phyloP scores from a whole-genome alignment of 495 filamentous ascomycete genomes.

The Astrothelium subdiscretum region DNA sequence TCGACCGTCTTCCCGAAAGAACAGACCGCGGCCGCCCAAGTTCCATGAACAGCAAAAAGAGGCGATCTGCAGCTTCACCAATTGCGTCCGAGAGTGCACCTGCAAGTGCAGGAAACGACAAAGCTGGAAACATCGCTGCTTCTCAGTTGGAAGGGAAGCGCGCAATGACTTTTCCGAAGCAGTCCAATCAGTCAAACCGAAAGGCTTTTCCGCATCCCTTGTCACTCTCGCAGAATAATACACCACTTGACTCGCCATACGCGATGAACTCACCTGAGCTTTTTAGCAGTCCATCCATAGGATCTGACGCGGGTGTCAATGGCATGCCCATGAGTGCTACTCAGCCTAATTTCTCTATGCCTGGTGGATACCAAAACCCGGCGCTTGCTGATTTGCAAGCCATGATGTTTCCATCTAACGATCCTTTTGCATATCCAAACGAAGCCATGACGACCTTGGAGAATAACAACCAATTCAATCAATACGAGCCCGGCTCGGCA shows the following conservation, averaged over 20 bases:
- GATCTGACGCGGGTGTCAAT: not conserved
- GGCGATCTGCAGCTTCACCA: conserved; percentile 13
- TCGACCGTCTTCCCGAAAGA: conserved; percentile 66
- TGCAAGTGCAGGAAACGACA: not conserved
- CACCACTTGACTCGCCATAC: not conserved
- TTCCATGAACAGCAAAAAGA: conserved; percentile 12
- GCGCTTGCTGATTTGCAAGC: conserved; percentile 62
- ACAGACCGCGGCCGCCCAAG: conserved; percentile 40
- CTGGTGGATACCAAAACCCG: conserved; percentile 29
- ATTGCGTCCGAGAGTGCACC: not conserved
- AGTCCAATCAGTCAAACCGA: conserved; percentile 5
- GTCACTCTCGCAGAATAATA: not conserved
- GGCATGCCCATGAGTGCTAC: not conserved
- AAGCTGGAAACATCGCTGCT: not conserved
- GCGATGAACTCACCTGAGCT: not conserved
- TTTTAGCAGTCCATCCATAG: conserved; percentile 1
- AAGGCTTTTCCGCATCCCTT: conserved; percentile 13
- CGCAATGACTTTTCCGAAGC: not conserved
- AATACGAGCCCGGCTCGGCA: conserved; percentile 4
- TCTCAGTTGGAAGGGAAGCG: not conserved
- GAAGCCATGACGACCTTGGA: conserved; percentile 64
- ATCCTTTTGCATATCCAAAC: conserved; percentile 83
- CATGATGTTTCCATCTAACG: conserved; percentile 85
- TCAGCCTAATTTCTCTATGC: conserved; percentile 8
- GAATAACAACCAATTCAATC: conserved; percentile 25